Evolutionary conservation across 148 eudicot species (phyloP).

Genomic region (Nyssa sinensis): DNA sequence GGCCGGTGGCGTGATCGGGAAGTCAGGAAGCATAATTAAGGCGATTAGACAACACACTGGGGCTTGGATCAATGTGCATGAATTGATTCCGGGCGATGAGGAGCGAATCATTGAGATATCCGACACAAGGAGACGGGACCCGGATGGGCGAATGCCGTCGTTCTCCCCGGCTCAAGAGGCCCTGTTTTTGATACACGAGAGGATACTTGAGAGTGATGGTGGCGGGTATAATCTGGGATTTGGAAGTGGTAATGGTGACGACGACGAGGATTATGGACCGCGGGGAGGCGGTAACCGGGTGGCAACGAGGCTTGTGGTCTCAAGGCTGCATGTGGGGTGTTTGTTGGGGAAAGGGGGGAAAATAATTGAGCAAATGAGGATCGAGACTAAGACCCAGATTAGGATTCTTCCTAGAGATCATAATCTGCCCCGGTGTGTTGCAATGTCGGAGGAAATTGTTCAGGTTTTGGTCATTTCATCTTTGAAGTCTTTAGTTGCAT

Average conservation of each 20-base stretch:
- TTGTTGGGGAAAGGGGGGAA: slow-evolving; percentile 97
- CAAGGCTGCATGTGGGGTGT: slow-evolving; percentile 90
- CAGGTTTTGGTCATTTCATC: slow-evolving; percentile 57
- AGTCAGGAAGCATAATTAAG: slow-evolving; percentile 83
- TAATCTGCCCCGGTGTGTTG: slow-evolving; percentile 82
- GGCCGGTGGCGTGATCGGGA: slow-evolving; percentile 89
- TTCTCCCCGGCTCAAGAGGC: slow-evolving; percentile 98
- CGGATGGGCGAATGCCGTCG: slow-evolving; percentile 81
- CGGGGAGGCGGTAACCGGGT: slow-evolving; percentile 48
- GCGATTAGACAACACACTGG: slow-evolving; percentile 94
- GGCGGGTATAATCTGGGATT: slow-evolving; percentile 17
- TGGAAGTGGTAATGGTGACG: slow-evolving; percentile 45
- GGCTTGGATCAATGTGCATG: slow-evolving; percentile 93
- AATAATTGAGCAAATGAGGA: slow-evolving; percentile 97
- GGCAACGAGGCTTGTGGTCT: slow-evolving; percentile 93
- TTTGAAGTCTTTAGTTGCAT: background rate
- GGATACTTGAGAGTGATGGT: slow-evolving; percentile 79
- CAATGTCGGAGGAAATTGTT: slow-evolving; percentile 95
- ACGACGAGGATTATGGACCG: slow-evolving; percentile 42
- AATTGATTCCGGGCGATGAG: slow-evolving; percentile 77
- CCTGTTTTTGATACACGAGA: slow-evolving; percentile 77
- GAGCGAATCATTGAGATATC: slow-evolving; percentile 94
- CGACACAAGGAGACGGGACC: slow-evolving; percentile 85
- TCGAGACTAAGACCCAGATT: slow-evolving; percentile 94
- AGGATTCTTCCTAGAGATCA: slow-evolving; percentile 92